phyloP scores from a whole-genome alignment of 2,329 filamentous ascomycete genomes.

The Scedosporium dehoogii region DNA sequence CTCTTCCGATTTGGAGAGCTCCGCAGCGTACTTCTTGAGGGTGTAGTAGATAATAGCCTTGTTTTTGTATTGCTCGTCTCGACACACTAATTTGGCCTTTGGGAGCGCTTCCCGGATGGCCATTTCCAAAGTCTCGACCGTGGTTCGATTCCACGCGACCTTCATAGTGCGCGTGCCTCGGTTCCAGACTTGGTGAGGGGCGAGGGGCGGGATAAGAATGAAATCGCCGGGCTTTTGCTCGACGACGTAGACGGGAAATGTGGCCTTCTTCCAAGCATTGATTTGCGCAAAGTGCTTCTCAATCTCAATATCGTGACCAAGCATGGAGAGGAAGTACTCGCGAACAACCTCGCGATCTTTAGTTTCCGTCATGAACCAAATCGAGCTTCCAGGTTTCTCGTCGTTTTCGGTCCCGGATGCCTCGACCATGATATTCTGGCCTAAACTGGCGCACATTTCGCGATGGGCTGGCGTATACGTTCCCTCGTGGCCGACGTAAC shows the following conservation, averaged over 20 bases:
- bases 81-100: slow-evolving; percentile 80
- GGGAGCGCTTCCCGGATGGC: slow-evolving; percentile 81
- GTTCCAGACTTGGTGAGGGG: slow-evolving; percentile 98
- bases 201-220: slow-evolving; percentile 83
- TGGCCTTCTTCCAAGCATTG: slow-evolving; percentile 90
- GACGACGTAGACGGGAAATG: slow-evolving; percentile 85
- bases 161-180: slow-evolving; percentile 93
- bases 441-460: slow-evolving; percentile 94
- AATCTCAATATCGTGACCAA: slow-evolving; percentile 94
- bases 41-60: slow-evolving; percentile 92
- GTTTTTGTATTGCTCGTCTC: slow-evolving; percentile 98
- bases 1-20: slow-evolving; percentile 32
- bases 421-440: slow-evolving; percentile 98
- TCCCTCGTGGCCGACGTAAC: slow-evolving; percentile 93
- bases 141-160: slow-evolving; percentile 95
- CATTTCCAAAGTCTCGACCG: slow-evolving; percentile 78
- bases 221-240: slow-evolving; percentile 88
- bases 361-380: slow-evolving; percentile 98
- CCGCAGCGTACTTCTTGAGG: slow-evolving; percentile 64
- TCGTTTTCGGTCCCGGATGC: slow-evolving; percentile 64
- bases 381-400: slow-evolving; percentile 75
- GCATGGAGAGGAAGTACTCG: slow-evolving; percentile 85
- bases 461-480: slow-evolving; percentile 92
- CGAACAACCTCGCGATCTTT: slow-evolving; percentile 85
- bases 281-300: slow-evolving; percentile 95